Percentiles rank a stretch among this genome's conserved stretches.
Conservation (phyloP, 257 asterid genomes). For the Nicotiana undulata region DNA sequence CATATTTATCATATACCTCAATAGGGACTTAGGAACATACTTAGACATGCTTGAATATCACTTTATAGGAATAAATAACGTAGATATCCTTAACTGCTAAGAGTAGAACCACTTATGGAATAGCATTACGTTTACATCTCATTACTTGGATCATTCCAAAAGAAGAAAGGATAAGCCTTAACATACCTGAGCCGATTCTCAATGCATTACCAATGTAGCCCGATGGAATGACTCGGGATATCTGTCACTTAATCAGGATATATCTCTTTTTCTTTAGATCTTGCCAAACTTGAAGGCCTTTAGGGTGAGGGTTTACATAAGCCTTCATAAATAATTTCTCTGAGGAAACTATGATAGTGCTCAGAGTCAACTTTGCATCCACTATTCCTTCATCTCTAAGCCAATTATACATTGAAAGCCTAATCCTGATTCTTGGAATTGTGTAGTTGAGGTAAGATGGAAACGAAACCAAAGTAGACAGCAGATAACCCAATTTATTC, state of each 20-base stretch:
- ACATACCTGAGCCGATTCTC: too few species aligned
- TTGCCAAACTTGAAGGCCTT: constrained; percentile 51
- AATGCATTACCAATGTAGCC: background rate
- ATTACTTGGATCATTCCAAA: too few species aligned
- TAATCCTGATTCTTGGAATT: constrained; percentile 37
- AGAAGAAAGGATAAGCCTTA: too few species aligned
- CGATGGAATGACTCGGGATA: background rate
- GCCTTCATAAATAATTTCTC: constrained; percentile 32
- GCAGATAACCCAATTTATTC: constrained; percentile 38
- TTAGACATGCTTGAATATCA: too few species aligned
- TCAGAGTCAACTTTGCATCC: constrained; percentile 41
- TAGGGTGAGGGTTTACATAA: constrained; percentile 50
- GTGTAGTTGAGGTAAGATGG: constrained; percentile 45
- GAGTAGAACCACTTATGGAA: too few species aligned
- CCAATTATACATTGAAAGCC: constrained; percentile 60
- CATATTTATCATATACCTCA: too few species aligned
- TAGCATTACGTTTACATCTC: too few species aligned
- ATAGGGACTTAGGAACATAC: too few species aligned
- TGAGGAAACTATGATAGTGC: constrained; percentile 54
- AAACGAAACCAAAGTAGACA: constrained; percentile 33
- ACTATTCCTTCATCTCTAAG: constrained; percentile 39
- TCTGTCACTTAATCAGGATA: constrained; percentile 6
- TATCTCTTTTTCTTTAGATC: constrained; percentile 38
- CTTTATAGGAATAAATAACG: too few species aligned
- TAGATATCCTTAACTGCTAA: too few species aligned